Evolutionary conservation across 2,329 filamentous ascomycete species (phyloP), one percentile per base, ranked within the genome.

Genomic region (Fulvia fulva): DNA sequence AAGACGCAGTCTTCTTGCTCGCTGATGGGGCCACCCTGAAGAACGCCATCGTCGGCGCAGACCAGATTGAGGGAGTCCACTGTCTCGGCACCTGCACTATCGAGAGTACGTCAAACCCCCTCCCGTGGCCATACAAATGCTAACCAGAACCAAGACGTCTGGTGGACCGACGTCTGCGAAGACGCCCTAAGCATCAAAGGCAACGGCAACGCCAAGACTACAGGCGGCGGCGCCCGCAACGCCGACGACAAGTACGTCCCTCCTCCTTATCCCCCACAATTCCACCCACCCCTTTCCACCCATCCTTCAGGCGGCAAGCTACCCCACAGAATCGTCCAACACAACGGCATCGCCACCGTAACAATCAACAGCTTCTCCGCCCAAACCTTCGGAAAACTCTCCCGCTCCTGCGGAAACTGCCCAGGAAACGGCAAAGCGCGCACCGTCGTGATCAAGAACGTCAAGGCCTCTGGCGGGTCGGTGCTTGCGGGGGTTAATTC

Each of bases 31-130:
- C 76, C 26, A 80, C 75, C 28, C 70, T 83, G 28, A 77, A 75
- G 63, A 82, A 82, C 64, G 79, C 78, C 66, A 81, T 82, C 66
- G 81, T 82, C 52, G 79, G 81, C 25, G 74, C 72, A 16, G 75
- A 78, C 59, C 73, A 81, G 60, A 74, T 76, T 43, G 80, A 81
- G 69, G 80, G 76, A 53, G 76, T 82, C 30, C 79, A 82, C 71
- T 82, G 80, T 69, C 67, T 75, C 51, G 79, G 77, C 28, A 68
- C 74, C 5, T 81, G 79, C 68, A 78, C 74, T 6, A 66, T 80
- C 26, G 74, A 75, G 52, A 76, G 75, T 63, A 77, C 80, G 47
- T 79, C 23, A 19, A 6, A 9, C 21, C 11, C 12, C 44, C 12
- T 14, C n/a, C 12, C 5, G 3, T 47, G 3, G 44, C 5, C 11